These are phyloP conservation scores for Iris pallida DNA, from an alignment of 116 monocot genomes.

Conservation along the genomic window DNA sequence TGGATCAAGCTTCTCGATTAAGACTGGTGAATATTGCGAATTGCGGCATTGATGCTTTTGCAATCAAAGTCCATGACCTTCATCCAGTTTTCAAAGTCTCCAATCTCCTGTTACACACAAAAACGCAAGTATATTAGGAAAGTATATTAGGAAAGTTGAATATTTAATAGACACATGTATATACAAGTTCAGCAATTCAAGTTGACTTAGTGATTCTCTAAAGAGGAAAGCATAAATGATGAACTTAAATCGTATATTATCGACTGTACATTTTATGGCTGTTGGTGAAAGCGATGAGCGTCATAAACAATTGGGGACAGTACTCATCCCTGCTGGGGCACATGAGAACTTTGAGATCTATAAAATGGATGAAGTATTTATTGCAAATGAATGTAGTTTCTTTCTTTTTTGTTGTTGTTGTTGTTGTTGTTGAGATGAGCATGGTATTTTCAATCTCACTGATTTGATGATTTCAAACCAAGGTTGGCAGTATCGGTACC, in stretches of 20 bases:
- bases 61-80: slow-evolving; percentile 85
- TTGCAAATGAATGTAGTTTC: too few relatives aligned
- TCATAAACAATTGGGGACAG: too few relatives aligned
- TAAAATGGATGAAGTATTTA: too few relatives aligned
- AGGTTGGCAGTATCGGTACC: too few relatives aligned
- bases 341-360: too few relatives aligned
- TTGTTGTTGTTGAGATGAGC: too few relatives aligned
- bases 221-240: background rate
- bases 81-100: slow-evolving; percentile 98
- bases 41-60: slow-evolving; percentile 60
- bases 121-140: background rate
- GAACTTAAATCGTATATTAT: background rate
- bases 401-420: too few relatives aligned
- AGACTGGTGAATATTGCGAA: slow-evolving; percentile 53
- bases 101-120: slow-evolving; percentile 57
- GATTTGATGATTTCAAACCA: too few relatives aligned
- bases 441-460: too few relatives aligned
- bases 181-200: background rate
- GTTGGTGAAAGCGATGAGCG: too few relatives aligned
- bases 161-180: background rate
- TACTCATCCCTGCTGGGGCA: too few relatives aligned
- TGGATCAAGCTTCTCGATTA: slow-evolving; percentile 8
- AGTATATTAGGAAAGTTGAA: background rate
- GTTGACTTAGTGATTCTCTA: too few relatives aligned
- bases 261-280: background rate